Evolutionary conservation across 1,284 basidiomycete genomes (phyloP).

Genomic region (Sanghuangporus baumii): DNA sequence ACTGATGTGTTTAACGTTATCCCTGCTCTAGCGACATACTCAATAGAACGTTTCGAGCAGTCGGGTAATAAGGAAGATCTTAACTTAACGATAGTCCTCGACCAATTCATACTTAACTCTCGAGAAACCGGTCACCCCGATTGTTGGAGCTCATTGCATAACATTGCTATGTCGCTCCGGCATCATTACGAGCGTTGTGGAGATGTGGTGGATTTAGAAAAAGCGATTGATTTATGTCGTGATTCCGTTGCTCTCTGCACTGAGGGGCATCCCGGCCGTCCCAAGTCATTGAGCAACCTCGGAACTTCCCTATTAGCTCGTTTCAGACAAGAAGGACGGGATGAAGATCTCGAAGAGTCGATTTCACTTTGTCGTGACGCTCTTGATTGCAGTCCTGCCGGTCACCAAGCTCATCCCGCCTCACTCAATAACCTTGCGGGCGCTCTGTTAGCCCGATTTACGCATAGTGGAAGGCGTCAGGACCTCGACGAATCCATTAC

Average conservation of each 20-base stretch:
- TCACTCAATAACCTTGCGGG: no score
- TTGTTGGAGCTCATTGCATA: neutral
- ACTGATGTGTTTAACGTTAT: no score
- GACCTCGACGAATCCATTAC: no score
- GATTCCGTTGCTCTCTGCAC: neutral
- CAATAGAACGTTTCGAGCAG: neutral
- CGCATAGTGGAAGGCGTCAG: no score
- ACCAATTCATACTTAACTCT: neutral
- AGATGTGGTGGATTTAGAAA: neutral
- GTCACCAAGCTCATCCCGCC: no score
- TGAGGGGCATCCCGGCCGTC: no score
- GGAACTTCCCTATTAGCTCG: no score
- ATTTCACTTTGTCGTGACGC: no score
- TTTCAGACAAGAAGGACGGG: no score
- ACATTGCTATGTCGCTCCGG: neutral
- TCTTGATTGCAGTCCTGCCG: no score
- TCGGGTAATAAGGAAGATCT: constrained; percentile 20
- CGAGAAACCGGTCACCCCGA: neutral
- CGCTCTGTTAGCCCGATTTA: no score
- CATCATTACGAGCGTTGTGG: neutral
- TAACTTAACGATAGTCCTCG: neutral
- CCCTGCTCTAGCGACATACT: neutral
- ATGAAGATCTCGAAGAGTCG: neutral
- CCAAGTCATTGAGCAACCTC: no score
- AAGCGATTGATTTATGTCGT: neutral